Conservation (phyloP, 176 grass and related monocot genomes). For the Oryza nivara region DNA sequence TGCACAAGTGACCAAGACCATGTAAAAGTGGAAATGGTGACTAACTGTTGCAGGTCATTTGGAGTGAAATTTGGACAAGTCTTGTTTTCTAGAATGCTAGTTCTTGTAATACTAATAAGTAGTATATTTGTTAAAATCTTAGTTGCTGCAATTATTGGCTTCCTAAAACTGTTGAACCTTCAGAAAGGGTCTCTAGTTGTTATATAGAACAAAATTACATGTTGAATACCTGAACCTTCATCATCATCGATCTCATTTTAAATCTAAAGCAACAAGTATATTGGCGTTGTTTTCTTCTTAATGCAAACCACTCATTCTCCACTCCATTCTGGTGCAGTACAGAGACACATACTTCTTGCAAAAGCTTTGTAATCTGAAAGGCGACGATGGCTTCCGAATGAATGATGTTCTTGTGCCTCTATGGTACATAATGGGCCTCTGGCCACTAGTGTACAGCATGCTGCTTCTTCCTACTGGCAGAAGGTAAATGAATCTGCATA, state of each 20-base stretch:
- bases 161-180: background rate
- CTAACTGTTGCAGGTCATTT: background rate
- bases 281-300: background rate
- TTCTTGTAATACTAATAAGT: background rate
- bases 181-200: background rate
- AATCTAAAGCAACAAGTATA: background rate
- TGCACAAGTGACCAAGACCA: constrained; percentile 14
- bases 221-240: background rate
- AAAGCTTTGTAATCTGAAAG: constrained; percentile 79
- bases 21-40: background rate
- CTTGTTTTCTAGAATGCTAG: too few relatives aligned
- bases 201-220: background rate
- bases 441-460: constrained; percentile 91
- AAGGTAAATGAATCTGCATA: constrained; percentile 52
- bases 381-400: constrained; percentile 87
- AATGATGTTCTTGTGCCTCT: constrained; percentile 81
- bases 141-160: background rate
- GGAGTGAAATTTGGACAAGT: background rate
- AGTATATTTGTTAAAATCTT: background rate
- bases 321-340: constrained; percentile 60
- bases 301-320: background rate
- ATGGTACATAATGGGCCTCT: constrained; percentile 92
- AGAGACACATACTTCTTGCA: constrained; percentile 81
- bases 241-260: background rate
- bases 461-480: constrained; percentile 72